phyloP scores from a whole-genome alignment of 148 eudicot species.

The Silene latifolia region DNA sequence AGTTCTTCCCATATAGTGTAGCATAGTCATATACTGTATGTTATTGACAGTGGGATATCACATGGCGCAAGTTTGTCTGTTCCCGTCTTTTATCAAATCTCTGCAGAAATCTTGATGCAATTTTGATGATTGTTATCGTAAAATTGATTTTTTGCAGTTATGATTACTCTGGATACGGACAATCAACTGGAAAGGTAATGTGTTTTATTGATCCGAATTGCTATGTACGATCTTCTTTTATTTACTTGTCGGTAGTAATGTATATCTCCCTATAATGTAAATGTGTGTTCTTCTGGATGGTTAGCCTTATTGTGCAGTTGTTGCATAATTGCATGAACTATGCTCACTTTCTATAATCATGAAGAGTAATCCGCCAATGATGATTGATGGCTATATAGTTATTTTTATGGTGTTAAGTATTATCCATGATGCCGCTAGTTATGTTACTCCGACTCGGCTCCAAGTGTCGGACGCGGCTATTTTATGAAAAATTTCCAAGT shows the following conservation, averaged over 20 bases:
- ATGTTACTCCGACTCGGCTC: no score
- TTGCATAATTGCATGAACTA: background rate
- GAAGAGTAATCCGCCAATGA: background rate
- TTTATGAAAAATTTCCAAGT: no score
- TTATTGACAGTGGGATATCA: background rate
- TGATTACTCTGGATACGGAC: constrained; percentile 98
- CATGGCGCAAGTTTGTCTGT: background rate
- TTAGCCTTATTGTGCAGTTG: background rate
- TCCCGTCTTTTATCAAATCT: no score
- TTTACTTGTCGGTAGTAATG: background rate
- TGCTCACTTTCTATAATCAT: background rate
- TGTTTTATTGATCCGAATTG: background rate
- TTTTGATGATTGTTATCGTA: constrained; percentile 3
- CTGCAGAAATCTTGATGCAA: background rate
- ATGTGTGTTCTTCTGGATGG: background rate
- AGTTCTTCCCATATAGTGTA: background rate
- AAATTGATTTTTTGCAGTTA: constrained; percentile 45
- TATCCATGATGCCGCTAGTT: background rate
- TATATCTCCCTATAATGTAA: background rate
- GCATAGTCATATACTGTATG: background rate
- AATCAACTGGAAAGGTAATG: constrained; percentile 88
- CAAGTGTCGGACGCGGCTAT: no score
- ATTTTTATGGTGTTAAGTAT: background rate
- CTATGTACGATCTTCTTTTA: background rate
- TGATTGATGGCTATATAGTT: background rate